A percentile compares a stretch with the other conserved stretches of the same genome.
Evolutionary conservation across 2,329 filamentous ascomycete genomes (phyloP).

Genomic region (Aspergillaceae sp.): DNA sequence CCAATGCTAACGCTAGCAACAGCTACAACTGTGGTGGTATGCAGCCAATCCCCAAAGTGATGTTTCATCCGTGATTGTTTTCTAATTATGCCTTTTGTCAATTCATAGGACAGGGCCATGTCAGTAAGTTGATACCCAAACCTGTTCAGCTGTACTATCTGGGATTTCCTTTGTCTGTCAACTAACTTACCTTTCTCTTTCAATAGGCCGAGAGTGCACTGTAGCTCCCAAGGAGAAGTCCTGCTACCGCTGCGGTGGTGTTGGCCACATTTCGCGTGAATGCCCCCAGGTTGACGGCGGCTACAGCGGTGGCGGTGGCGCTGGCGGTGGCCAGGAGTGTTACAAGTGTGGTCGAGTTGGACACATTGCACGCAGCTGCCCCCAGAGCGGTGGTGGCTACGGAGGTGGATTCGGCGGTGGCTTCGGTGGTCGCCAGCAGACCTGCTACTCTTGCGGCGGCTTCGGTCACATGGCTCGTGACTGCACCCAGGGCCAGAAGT

Average conservation of each 20-base stretch:
- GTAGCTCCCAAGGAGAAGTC: slow-evolving; percentile 78
- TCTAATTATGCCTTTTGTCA: slow-evolving; percentile 1
- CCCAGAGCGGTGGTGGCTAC: slow-evolving; percentile 42
- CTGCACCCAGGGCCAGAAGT: slow-evolving; percentile 98
- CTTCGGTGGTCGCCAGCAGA: slow-evolving; percentile 57
- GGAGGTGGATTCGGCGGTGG: slow-evolving; percentile 42
- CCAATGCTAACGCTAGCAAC: slow-evolving; percentile 9
- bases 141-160: slow-evolving; percentile 1
- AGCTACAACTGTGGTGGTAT: slow-evolving; percentile 77
- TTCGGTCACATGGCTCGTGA: slow-evolving; percentile 97
- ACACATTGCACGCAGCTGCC: slow-evolving; percentile 73
- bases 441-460: slow-evolving; percentile 96
- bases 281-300: slow-evolving; percentile 42
- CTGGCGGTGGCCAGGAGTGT: slow-evolving; percentile 60
- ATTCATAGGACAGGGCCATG: slow-evolving; percentile 56
- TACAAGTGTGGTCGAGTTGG: slow-evolving; percentile 98
- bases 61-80: neutral
- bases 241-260: slow-evolving; percentile 59
- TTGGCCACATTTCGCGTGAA: slow-evolving; percentile 88
- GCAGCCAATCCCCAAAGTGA: slow-evolving; percentile 20
- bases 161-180: neutral
- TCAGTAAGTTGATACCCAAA: slow-evolving; percentile 51
- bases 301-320: slow-evolving; percentile 31
- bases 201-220: slow-evolving; percentile 74
- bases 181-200: slow-evolving; percentile 10